Percentiles rank a stretch among this genome's conserved stretches.
Conservation (phyloP, 768 basidiomycete genomes). For the Boletus vermiculosoides region DNA sequence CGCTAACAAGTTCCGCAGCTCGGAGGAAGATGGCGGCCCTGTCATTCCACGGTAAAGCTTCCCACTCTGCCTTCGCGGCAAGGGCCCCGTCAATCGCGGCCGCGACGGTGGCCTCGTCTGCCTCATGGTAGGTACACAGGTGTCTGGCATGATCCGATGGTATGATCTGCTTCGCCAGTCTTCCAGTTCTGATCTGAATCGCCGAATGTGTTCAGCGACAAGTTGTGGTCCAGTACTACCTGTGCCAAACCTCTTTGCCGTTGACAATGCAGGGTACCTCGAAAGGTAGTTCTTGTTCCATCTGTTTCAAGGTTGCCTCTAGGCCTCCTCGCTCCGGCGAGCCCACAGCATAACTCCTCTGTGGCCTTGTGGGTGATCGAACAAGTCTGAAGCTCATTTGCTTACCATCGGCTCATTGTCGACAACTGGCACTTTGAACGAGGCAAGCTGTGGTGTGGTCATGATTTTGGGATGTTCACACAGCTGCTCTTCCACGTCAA, state of each 20-base stretch:
- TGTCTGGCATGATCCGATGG: constrained; percentile 83
- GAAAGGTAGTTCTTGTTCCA: constrained; percentile 83
- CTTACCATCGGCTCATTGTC: constrained; percentile 94
- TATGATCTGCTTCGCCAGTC: constrained; percentile 73
- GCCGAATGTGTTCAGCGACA: constrained; percentile 3
- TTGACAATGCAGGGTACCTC: constrained; percentile 93
- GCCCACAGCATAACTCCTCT: constrained; percentile 78
- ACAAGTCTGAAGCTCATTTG: neutral
- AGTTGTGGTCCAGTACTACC: neutral
- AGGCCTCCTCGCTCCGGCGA: constrained; percentile 75
- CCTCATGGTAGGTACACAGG: constrained; percentile 87
- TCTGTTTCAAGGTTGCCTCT: constrained; percentile 68
- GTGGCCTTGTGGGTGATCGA: constrained; percentile 5
- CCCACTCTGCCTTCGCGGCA: constrained; percentile 86
- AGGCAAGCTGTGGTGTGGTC: constrained; percentile 73
- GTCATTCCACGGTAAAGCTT: constrained; percentile 93
- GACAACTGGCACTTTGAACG: constrained; percentile 81
- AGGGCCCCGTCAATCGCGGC: constrained; percentile 87
- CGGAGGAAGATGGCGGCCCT: constrained; percentile 98
- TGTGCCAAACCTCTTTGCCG: constrained; percentile 67
- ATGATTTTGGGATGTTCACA: constrained; percentile 37
- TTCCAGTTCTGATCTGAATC: constrained; percentile 74
- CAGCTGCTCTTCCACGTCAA: neutral
- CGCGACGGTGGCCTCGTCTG: constrained; percentile 70
- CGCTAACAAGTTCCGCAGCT: constrained; percentile 92